Conservation (phyloP, 2,329 filamentous ascomycete species). For the Verticillium dahliae region DNA sequence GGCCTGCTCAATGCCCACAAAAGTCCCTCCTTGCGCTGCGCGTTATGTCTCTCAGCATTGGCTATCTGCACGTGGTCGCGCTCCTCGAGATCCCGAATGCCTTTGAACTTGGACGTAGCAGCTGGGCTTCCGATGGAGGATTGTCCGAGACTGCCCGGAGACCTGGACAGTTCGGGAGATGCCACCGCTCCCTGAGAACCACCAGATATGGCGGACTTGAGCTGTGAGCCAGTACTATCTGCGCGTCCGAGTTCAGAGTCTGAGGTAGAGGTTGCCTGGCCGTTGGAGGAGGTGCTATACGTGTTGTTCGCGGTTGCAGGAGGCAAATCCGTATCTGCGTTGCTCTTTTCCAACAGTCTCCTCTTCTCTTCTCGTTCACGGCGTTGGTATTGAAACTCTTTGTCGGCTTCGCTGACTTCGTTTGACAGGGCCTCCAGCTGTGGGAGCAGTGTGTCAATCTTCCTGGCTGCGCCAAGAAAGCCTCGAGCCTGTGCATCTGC, state of each 20-base stretch:
- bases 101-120: conserved; percentile 67
- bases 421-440: conserved; percentile 82
- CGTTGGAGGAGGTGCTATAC: conserved; percentile 30
- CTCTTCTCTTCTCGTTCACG: conserved; percentile 96
- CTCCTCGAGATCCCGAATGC: conserved; percentile 87
- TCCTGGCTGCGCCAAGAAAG: conserved; percentile 78
- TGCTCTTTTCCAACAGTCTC: conserved; percentile 81
- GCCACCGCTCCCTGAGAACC: conserved; percentile 6
- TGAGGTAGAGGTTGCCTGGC: conserved; percentile 41
- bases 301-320: conserved; percentile 26
- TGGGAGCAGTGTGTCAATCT: conserved; percentile 78
- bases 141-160: conserved; percentile 46
- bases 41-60: conserved; percentile 49
- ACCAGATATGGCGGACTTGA: conserved; percentile 33
- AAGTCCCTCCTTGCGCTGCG: conserved; percentile 85
- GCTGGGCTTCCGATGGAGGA: conserved; percentile 42
- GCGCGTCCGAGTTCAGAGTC: conserved; percentile 67
- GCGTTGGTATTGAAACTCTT: conserved; percentile 91
- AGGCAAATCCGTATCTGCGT: conserved; percentile 52
- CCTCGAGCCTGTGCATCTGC: conserved; percentile 82
- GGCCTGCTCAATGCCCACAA: conserved; percentile 92
- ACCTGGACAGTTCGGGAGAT: conserved; percentile 43
- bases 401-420: conserved; percentile 90
- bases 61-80: conserved; percentile 53
- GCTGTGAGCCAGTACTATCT: conserved; percentile 67